Evolutionary conservation across 2,329 filamentous ascomycete species (phyloP), one percentile per base, ranked within the genome.

Genomic region (Atkinsonella hypoxylon): DNA sequence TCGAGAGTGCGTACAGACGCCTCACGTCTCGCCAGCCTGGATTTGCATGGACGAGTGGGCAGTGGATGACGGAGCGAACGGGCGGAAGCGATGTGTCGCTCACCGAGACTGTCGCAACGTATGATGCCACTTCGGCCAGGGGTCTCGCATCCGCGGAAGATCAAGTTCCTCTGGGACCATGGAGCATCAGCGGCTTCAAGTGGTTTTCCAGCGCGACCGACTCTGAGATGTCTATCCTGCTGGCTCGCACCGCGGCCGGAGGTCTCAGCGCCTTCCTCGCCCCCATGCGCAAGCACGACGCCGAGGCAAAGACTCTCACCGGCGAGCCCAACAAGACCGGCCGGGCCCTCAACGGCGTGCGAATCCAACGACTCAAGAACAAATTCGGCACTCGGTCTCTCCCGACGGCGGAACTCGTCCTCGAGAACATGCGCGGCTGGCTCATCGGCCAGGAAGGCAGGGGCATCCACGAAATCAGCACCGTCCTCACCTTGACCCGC

Each of bases 1-100:
- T 81, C 45, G 67, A 73, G 38, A 70, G 76, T 40, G 77, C 76
- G 3, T 79, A 74, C 55, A 59, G 65, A 6, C 74, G 74, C 12
- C 66, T 86, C 3, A 77, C 69, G 1, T 78, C 75, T 4, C 69
- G 76, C 4, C 71, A 83, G 22, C 59, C 65, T 0, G 42, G 31
- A 4, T 56, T 64, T 17, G 77, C 78, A 0, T 88, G 83, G 84
- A 88, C 83, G 0, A 84, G 78, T 40, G 83, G 83, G 0, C 84
- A 88, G 61, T 88, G 85, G 84, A 87, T 88, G 84, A 88, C 84
- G 0, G 83, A 87, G 57, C 72, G 83, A 2, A 72, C 74, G 0
- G 83, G 83, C 1, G 84, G 83, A 0, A 85, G 81, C 55, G 84
- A 88, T 58, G 81, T 87, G 1, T 79, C 79, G 3, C 72, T 75